A percentile compares a stretch with the other conserved stretches of the same genome.
phyloP scores from a whole-genome alignment of 345 rosid species.

The Alliaria petiolata region DNA sequence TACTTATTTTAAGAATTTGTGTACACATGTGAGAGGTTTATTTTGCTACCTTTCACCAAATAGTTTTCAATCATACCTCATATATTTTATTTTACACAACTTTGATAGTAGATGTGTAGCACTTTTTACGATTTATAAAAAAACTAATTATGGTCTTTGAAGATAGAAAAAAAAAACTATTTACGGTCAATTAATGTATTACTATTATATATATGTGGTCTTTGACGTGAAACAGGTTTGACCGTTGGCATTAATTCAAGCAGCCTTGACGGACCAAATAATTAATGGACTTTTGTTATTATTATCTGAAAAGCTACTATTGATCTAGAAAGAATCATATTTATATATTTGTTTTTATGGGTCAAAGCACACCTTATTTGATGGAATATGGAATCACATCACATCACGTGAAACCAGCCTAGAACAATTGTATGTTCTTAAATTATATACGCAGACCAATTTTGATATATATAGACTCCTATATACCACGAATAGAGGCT shows the following conservation, averaged over 20 bases:
- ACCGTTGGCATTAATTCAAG: slow-evolving; percentile 20
- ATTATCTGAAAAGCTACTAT: slow-evolving; percentile 3
- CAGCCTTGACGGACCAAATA: slow-evolving; percentile 36
- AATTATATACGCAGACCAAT: not conserved
- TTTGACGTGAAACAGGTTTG: slow-evolving; percentile 29
- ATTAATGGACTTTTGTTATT: slow-evolving; percentile 11
- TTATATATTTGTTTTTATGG: not conserved
- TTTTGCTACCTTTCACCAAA: not conserved
- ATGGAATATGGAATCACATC: slow-evolving; percentile 16
- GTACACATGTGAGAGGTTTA: not conserved
- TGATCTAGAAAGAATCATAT: slow-evolving; percentile 1
- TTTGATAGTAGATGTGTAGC: not conserved
- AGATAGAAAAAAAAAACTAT: not conserved
- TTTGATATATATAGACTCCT: not conserved
- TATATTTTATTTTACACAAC: not conserved
- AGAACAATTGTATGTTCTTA: not conserved
- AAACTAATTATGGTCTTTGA: not conserved
- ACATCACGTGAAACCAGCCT: slow-evolving; percentile 6
- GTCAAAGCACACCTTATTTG: slow-evolving; percentile 37
- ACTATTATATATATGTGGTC: slow-evolving; percentile 5
- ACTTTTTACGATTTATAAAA: not conserved
- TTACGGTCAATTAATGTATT: not conserved
- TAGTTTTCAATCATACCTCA: not conserved
- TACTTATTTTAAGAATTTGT: not conserved
- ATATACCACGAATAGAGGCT: not conserved